Evolutionary conservation across 1,284 basidiomycete genomes (phyloP).

Genomic region (Moniliophthora roreri): DNA sequence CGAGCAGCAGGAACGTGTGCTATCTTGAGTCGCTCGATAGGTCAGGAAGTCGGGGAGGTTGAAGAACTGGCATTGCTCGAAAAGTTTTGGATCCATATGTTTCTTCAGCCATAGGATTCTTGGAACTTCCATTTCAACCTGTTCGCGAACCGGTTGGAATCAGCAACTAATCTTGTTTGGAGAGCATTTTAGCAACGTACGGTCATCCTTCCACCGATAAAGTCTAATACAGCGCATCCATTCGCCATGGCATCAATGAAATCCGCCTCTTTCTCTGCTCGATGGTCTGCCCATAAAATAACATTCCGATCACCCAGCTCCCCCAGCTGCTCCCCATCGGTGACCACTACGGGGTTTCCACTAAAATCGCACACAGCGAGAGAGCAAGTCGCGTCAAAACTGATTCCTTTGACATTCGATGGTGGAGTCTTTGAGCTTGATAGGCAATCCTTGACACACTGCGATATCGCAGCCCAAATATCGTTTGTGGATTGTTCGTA

Average conservation of each 20-base stretch:
- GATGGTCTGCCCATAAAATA: constrained; percentile 93
- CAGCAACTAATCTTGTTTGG: neutral
- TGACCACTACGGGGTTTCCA: constrained; percentile 81
- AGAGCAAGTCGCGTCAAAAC: constrained; percentile 97
- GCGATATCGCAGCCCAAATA: constrained; percentile 84
- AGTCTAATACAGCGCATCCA: constrained; percentile 85
- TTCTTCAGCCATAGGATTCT: constrained; percentile 96
- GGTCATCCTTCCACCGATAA: constrained; percentile 96
- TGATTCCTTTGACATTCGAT: constrained; percentile 79
- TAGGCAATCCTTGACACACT: constrained; percentile 72
- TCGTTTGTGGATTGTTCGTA: constrained; percentile 93
- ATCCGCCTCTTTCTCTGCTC: constrained; percentile 90
- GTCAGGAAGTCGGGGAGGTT: constrained; percentile 97
- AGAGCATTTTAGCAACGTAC: constrained; percentile 47
- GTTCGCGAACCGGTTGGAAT: constrained; percentile 13
- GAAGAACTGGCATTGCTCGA: constrained; percentile 89
- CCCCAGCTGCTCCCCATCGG: constrained; percentile 67
- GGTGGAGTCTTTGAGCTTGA: constrained; percentile 61
- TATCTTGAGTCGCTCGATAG: constrained; percentile 82
- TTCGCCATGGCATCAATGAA: constrained; percentile 75
- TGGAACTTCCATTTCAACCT: constrained; percentile 97
- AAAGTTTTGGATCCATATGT: constrained; percentile 71
- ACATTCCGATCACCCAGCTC: constrained; percentile 75
- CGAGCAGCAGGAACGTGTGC: constrained; percentile 88
- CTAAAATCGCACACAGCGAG: constrained; percentile 82